These are phyloP conservation scores for Hypsizygus ulmarius DNA, from an alignment of 1,284 basidiomycete species.

Conservation along the genomic window DNA sequence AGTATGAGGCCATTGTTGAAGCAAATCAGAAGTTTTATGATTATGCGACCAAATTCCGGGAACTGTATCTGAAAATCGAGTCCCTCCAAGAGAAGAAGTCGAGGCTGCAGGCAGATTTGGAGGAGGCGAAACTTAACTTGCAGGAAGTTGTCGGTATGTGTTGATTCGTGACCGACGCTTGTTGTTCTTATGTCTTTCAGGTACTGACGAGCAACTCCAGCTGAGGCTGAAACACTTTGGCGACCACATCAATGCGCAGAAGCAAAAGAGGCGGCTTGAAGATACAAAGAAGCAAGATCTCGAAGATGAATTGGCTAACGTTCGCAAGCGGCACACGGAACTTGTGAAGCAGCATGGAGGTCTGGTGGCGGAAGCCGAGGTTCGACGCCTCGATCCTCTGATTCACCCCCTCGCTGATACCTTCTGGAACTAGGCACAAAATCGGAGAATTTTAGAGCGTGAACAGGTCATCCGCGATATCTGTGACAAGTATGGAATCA, in stretches of 20 bases:
- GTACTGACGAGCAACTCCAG: constrained; percentile 75
- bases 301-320: constrained; percentile 57
- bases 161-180: background rate
- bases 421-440: constrained; percentile 59
- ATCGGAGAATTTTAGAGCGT: constrained; percentile 68
- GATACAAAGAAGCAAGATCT: constrained; percentile 55
- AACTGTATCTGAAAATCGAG: constrained; percentile 76
- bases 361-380: constrained; percentile 65
- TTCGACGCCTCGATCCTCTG: constrained; percentile 4
- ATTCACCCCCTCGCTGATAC: background rate
- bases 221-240: constrained; percentile 73
- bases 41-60: constrained; percentile 79
- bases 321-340: constrained; percentile 54
- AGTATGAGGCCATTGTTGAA: constrained; percentile 66
- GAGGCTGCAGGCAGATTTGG: constrained; percentile 53
- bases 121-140: constrained; percentile 66
- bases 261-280: constrained; percentile 46
- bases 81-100: constrained; percentile 64
- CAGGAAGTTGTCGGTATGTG: constrained; percentile 68
- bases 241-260: constrained; percentile 55
- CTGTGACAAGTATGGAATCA: constrained; percentile 66
- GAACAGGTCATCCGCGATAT: constrained; percentile 76
- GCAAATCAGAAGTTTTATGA: constrained; percentile 85
- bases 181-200: constrained; percentile 37
- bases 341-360: constrained; percentile 60